Percentiles rank a stretch among this genome's conserved stretches.
phyloP scores from a whole-genome alignment of 371 early-diverging fungal species.

The Phascolomyces articulosus region DNA sequence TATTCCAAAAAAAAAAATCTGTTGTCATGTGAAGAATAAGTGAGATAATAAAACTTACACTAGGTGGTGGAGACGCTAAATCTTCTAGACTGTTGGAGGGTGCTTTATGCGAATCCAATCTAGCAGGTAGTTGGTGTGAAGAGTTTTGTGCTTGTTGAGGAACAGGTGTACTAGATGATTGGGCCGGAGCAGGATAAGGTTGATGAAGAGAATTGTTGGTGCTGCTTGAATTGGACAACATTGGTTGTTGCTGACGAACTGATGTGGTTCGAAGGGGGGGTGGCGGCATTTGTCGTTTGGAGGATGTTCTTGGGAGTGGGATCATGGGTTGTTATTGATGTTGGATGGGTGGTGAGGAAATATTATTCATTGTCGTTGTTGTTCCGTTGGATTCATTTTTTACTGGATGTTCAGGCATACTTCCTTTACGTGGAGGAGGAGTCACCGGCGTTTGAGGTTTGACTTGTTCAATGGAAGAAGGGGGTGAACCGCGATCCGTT shows the following conservation, averaged over 20 bases:
- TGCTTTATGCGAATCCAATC: slow-evolving; percentile 9
- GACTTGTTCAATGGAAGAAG: background rate
- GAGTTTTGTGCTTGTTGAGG: slow-evolving; percentile 5
- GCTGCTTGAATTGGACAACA: slow-evolving; percentile 7
- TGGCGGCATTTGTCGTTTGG: background rate
- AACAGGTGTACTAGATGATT: slow-evolving; percentile 3
- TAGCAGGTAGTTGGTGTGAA: slow-evolving; percentile 17
- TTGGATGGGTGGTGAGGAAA: slow-evolving; percentile 6
- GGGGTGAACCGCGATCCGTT: slow-evolving; percentile 1
- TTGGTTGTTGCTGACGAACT: slow-evolving; percentile 4
- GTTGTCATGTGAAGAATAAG: too few relatives aligned
- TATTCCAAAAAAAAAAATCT: too few relatives aligned
- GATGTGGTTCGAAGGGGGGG: slow-evolving; percentile 3
- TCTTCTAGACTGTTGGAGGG: slow-evolving; percentile 14
- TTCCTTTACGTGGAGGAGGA: slow-evolving; percentile 5
- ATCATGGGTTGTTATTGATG: background rate
- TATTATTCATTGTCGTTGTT: background rate
- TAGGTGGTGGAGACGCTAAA: slow-evolving; percentile 34
- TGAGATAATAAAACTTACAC: slow-evolving; percentile 21
- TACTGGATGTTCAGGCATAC: background rate
- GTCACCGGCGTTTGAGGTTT: background rate
- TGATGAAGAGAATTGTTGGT: background rate
- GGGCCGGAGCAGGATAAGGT: background rate
- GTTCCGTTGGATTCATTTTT: slow-evolving; percentile 2
- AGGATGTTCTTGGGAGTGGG: background rate